Conservation (phyloP, 169 alveolate genomes). For the Plasmodium falciparum region DNA sequence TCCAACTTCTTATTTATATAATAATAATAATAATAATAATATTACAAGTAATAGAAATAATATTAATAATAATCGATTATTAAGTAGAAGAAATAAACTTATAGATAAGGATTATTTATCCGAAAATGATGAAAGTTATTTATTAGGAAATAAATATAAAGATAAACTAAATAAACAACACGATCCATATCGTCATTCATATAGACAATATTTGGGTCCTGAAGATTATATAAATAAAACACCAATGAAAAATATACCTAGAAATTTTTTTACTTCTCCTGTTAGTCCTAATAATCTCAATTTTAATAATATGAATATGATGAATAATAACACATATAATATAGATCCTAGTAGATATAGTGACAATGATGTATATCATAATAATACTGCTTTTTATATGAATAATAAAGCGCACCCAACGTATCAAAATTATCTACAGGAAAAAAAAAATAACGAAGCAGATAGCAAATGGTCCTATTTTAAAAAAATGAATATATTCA, state of each 20-base stretch:
- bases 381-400: conserved; percentile 23
- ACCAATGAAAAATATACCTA: conserved; percentile 43
- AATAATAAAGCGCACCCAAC: conserved; percentile 2
- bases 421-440: background rate
- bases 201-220: background rate
- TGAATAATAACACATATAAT: background rate
- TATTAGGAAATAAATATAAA: conserved; percentile 18
- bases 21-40: background rate
- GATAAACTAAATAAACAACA: conserved; percentile 7
- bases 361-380: conserved; percentile 19
- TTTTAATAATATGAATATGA: background rate
- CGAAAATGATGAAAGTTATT: conserved; percentile 7
- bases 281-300: conserved; percentile 13
- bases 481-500: conserved; percentile 48
- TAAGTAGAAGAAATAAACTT: conserved; percentile 13
- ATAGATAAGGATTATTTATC: conserved; percentile 32
- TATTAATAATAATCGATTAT: background rate
- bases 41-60: background rate
- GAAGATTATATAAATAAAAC: conserved; percentile 69
- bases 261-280: conserved; percentile 50
- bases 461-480: conserved; percentile 65
- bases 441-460: conserved; percentile 29
- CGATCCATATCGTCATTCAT: background rate
- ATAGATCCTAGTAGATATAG: background rate
- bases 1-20: conserved; percentile 6